Conservation (phyloP, 2,329 filamentous ascomycete species). For the Diaporthe caulivora region DNA sequence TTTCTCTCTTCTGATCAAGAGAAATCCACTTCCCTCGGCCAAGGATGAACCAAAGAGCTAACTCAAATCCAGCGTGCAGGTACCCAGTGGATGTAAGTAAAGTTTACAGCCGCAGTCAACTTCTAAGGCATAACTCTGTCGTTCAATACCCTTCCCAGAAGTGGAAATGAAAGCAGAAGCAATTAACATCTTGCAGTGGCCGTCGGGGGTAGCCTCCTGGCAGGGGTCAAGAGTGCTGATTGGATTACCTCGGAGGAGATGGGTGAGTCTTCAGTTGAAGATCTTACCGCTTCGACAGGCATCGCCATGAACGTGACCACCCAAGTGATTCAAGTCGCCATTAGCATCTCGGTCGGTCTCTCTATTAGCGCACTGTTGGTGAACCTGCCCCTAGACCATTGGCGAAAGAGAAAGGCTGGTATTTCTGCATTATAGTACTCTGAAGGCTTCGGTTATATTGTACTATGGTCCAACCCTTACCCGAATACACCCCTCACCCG, state of each 20-base stretch:
- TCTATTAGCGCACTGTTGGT: not conserved
- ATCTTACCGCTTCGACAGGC: not conserved
- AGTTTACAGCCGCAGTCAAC: not conserved
- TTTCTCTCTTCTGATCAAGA: not conserved
- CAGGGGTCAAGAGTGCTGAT: conserved; percentile 8
- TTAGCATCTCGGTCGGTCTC: conserved; percentile 18
- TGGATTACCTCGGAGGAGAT: conserved; percentile 12
- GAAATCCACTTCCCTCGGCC: not conserved
- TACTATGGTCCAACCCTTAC: no score
- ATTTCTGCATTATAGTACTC: not conserved
- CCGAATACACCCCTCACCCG: no score
- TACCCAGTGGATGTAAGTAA: not conserved
- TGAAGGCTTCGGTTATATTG: no score
- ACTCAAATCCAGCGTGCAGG: not conserved
- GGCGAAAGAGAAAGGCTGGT: not conserved
- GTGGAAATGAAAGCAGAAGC: accelerated
- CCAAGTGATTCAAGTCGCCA: conserved; percentile 11
- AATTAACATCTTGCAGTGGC: not conserved
- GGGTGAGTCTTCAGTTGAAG: conserved; percentile 2
- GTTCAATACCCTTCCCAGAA: no score
- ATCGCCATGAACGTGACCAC: conserved; percentile 4
- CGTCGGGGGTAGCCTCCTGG: not conserved
- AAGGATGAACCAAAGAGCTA: not conserved
- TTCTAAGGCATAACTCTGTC: no score
- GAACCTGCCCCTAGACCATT: not conserved